Conservation (phyloP, 768 basidiomycete species). For the Boletales sp. region DNA sequence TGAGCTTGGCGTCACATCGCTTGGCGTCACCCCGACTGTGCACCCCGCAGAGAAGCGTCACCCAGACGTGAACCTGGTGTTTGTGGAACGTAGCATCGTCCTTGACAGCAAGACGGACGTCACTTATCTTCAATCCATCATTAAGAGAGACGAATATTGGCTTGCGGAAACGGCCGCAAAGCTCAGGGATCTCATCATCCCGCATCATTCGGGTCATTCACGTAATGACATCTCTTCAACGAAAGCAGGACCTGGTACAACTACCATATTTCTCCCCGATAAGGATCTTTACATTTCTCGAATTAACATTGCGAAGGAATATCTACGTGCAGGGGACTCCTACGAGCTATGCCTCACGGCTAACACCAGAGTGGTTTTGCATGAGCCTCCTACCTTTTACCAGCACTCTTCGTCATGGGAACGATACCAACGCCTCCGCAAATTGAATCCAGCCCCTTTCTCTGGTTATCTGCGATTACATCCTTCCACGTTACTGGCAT, state of each 20-base stretch:
- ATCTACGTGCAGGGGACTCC: constrained; percentile 79
- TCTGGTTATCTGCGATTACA: constrained; percentile 77
- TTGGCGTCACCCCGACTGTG: constrained; percentile 42
- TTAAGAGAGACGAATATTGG: constrained; percentile 60
- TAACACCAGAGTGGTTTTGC: constrained; percentile 54
- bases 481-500: constrained; percentile 75
- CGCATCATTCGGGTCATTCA: constrained; percentile 10
- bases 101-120: constrained; percentile 50
- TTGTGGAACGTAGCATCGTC: constrained; percentile 76
- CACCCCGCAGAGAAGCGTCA: constrained; percentile 36
- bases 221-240: constrained; percentile 18
- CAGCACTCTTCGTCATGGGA: constrained; percentile 53
- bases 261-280: constrained; percentile 51
- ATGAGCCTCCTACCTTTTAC: constrained; percentile 25
- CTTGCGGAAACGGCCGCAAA: constrained; percentile 38
- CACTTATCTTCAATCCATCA: constrained; percentile 63
- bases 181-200: constrained; percentile 11
- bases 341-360: constrained; percentile 93
- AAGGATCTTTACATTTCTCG: constrained; percentile 59
- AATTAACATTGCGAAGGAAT: constrained; percentile 69
- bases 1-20: constrained; percentile 64
- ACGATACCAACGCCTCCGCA: constrained; percentile 67
- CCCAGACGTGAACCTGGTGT: constrained; percentile 72
- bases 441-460: constrained; percentile 84
- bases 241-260: constrained; percentile 20